A percentile compares a stretch with the other conserved stretches of the same genome.
phyloP scores from a whole-genome alignment of 129 eudicot species.

The Deinandra increscens region DNA sequence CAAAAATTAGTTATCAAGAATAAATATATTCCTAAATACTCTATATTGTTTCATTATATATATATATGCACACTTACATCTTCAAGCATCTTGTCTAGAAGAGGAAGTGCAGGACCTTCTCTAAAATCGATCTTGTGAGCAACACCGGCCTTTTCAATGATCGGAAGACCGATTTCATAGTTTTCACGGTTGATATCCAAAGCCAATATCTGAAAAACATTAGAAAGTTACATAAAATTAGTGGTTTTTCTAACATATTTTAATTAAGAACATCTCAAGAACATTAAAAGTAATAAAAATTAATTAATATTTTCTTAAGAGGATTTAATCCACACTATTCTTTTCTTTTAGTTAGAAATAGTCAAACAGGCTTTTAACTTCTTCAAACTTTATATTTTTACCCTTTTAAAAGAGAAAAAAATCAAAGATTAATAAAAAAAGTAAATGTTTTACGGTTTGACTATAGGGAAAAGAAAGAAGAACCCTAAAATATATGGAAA shows the following conservation, averaged over 20 bases:
- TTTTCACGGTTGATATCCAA: constrained; percentile 39
- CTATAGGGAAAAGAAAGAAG: too few relatives aligned
- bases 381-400: too few relatives aligned
- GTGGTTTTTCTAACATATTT: not conserved
- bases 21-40: not conserved
- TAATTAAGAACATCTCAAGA: too few relatives aligned
- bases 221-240: not conserved
- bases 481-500: too few relatives aligned
- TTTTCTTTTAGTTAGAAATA: too few relatives aligned
- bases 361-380: too few relatives aligned
- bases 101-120: constrained; percentile 44
- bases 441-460: too few relatives aligned
- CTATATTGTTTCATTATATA: not conserved
- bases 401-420: too few relatives aligned
- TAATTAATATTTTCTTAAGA: too few relatives aligned
- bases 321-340: too few relatives aligned
- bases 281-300: too few relatives aligned
- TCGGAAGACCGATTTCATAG: constrained; percentile 39
- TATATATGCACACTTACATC: constrained; percentile 25
- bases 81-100: constrained; percentile 35
- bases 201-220: constrained; percentile 32
- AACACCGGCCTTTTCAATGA: constrained; percentile 39
- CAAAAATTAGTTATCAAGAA: not conserved
- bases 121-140: constrained; percentile 42
- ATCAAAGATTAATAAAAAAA: too few relatives aligned